phyloP scores from a whole-genome alignment of 257 asterid genomes.

The Linaria vulgaris region DNA sequence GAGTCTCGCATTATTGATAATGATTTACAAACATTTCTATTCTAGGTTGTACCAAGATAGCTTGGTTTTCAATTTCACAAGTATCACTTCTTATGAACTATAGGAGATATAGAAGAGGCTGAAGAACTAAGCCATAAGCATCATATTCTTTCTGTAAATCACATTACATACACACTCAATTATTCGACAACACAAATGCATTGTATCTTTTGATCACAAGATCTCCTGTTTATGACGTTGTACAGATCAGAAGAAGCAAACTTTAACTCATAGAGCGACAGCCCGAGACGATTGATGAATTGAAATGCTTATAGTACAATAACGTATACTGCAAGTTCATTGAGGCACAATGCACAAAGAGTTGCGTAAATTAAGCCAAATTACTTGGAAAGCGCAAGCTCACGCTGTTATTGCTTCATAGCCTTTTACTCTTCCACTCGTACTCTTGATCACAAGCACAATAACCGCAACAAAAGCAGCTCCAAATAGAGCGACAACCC shows the following conservation, averaged over 20 bases:
- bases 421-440: conserved; percentile 35
- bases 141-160: background rate
- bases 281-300: too few species aligned
- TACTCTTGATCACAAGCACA: conserved; percentile 20
- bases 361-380: too few species aligned
- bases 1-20: too few species aligned
- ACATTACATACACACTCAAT: background rate
- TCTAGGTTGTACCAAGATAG: too few species aligned
- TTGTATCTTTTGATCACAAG: background rate
- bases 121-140: too few species aligned
- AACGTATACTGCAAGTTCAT: background rate
- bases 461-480: conserved; percentile 29
- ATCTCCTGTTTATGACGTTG: background rate
- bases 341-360: too few species aligned
- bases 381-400: conserved; percentile 10
- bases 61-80: too few species aligned
- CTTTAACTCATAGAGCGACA: background rate
- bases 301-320: background rate
- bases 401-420: conserved; percentile 39
- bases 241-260: background rate
- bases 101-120: too few species aligned
- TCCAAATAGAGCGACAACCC: conserved; percentile 37
- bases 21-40: too few species aligned
- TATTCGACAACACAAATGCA: background rate
- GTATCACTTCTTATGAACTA: too few species aligned